These are phyloP conservation scores for Pseudocercospora musae DNA, from an alignment of 2,329 filamentous ascomycete species.

Conservation along the genomic window DNA sequence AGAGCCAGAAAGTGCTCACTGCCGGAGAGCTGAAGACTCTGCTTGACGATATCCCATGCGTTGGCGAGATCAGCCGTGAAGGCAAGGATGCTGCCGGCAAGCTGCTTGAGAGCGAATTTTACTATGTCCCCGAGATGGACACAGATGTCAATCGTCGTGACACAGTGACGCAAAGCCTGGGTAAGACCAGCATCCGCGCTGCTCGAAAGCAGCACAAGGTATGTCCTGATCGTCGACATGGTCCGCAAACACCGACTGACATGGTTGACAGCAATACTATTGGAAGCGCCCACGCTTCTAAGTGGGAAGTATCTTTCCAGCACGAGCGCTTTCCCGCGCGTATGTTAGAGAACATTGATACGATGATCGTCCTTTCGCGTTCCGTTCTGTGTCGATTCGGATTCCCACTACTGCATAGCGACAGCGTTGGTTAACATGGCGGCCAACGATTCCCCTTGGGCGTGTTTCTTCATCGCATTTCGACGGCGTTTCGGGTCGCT, in stretches of 20 bases:
- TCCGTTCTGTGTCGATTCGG: slow-evolving; percentile 20
- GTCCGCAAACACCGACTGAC: slow-evolving; percentile 2
- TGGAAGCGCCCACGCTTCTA: slow-evolving; percentile 59
- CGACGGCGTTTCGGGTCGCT: slow-evolving; percentile 5
- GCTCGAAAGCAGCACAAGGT: slow-evolving; percentile 98
- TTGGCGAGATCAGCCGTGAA: slow-evolving; percentile 83
- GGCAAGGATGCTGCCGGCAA: slow-evolving; percentile 97
- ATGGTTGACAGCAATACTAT: slow-evolving; percentile 62
- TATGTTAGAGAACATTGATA: slow-evolving; percentile 5
- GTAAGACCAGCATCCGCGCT: slow-evolving; percentile 82
- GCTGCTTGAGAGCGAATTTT: slow-evolving; percentile 90
- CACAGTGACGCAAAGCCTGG: slow-evolving; percentile 78
- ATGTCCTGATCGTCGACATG: slow-evolving; percentile 34
- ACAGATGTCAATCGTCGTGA: slow-evolving; percentile 72
- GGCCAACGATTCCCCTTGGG: slow-evolving; percentile 10
- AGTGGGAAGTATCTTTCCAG: slow-evolving; percentile 7
- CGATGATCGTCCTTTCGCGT: slow-evolving; percentile 6
- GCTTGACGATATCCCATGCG: slow-evolving; percentile 70
- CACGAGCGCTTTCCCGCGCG: slow-evolving; percentile 10
- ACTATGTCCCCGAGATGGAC: slow-evolving; percentile 89
- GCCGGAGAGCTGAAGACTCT: slow-evolving; percentile 65
- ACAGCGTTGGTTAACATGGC: slow-evolving; percentile 19
- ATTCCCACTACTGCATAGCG: slow-evolving; percentile 26
- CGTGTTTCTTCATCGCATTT: slow-evolving; percentile 10
- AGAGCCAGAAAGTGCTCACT: slow-evolving; percentile 44